Conservation (phyloP, 228 moss, liverwort and hornwort species). For the Sphagnum magellanicum region DNA sequence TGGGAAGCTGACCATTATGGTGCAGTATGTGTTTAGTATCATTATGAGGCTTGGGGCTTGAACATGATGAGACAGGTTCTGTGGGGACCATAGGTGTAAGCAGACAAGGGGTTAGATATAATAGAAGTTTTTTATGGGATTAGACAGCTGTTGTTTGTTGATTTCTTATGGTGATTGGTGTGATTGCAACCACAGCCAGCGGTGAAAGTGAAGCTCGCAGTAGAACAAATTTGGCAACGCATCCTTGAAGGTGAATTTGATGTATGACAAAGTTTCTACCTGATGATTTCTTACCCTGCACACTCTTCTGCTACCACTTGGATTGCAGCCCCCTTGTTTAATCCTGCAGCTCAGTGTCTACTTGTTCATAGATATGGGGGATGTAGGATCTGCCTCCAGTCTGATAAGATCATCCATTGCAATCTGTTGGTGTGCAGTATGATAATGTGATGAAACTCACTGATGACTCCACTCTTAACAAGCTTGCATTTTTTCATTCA, state of each 20-base stretch:
- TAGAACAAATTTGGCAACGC: slow-evolving; percentile 56
- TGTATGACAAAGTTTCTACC: slow-evolving; percentile 17
- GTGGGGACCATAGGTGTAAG: too few relatives aligned
- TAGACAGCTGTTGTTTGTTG: not conserved
- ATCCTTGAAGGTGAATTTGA: slow-evolving; percentile 71
- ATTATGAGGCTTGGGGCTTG: too few relatives aligned
- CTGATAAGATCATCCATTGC: not conserved
- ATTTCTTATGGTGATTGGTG: not conserved
- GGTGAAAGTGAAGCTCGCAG: slow-evolving; percentile 57
- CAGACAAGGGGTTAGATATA: too few relatives aligned
- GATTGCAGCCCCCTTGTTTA: too few relatives aligned
- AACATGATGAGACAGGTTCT: too few relatives aligned
- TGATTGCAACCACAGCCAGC: slow-evolving; percentile 41
- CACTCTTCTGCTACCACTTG: too few relatives aligned
- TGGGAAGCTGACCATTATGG: too few relatives aligned
- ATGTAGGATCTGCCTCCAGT: not conserved
- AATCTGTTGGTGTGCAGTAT: slow-evolving; percentile 51
- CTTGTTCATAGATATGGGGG: too few relatives aligned
- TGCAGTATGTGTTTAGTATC: too few relatives aligned
- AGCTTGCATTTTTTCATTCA: not conserved
- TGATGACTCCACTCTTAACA: slow-evolving; percentile 69
- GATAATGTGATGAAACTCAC: slow-evolving; percentile 74
- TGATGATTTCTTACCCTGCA: too few relatives aligned
- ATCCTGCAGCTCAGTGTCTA: too few relatives aligned
- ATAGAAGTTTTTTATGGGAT: too few relatives aligned